Conservation (phyloP, 2,329 filamentous ascomycete genomes). For the Cordyceps javanica region DNA sequence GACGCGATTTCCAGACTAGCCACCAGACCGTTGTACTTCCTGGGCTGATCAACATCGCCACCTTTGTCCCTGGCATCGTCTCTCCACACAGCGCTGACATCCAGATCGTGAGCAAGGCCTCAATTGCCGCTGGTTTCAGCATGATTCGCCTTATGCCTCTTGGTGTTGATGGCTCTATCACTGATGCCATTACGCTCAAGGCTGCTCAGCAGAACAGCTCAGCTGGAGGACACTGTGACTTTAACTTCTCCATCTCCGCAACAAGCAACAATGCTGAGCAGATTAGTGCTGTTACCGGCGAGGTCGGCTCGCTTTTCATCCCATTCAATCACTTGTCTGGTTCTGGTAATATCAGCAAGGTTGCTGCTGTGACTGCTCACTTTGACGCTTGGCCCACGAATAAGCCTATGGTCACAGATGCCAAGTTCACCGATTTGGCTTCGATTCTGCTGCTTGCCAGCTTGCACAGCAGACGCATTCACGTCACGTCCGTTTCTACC, state of each 20-base stretch:
- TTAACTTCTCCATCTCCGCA: conserved; percentile 71
- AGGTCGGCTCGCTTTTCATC: conserved; percentile 76
- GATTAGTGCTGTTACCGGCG: conserved; percentile 63
- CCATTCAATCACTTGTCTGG: conserved; percentile 76
- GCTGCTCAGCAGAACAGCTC: conserved; percentile 66
- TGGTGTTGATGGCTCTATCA: conserved; percentile 65
- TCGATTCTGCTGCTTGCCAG: conserved; percentile 73
- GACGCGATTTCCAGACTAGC: conserved; percentile 88
- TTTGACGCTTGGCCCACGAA: conserved; percentile 71
- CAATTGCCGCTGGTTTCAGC: conserved; percentile 67
- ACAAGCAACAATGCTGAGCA: conserved; percentile 69
- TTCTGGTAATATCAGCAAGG: conserved; percentile 78
- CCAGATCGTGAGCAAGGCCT: conserved; percentile 64
- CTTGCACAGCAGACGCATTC: conserved; percentile 70
- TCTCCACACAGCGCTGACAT: conserved; percentile 60
- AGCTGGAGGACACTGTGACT: conserved; percentile 65
- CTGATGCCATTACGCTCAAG: conserved; percentile 64
- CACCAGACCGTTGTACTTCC: conserved; percentile 68
- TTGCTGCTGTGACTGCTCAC: conserved; percentile 71
- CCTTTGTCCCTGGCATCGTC: conserved; percentile 70
- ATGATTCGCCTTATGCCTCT: conserved; percentile 78
- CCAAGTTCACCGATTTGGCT: conserved; percentile 73
- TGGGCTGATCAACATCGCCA: conserved; percentile 71
- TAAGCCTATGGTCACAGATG: conserved; percentile 78
- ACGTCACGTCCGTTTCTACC: conserved; percentile 74